Evolutionary conservation across 192 early-diverging fungal species (phyloP).

Genomic region (Podila horticola): DNA sequence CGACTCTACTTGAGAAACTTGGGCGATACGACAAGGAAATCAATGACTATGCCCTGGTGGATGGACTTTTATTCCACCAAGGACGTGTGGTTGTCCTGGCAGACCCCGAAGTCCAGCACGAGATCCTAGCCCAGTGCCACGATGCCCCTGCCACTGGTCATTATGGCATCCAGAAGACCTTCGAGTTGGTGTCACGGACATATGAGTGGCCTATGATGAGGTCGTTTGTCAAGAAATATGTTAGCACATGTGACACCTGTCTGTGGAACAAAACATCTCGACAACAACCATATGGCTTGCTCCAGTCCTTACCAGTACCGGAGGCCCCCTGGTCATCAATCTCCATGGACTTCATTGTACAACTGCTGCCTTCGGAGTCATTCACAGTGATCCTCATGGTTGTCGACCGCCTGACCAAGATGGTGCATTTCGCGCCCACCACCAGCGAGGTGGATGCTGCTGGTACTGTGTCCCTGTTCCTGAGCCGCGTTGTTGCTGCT

Average conservation of each 20-base stretch:
- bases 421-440: slow-evolving; percentile 16
- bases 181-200: slow-evolving; percentile 32
- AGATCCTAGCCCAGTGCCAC: slow-evolving; percentile 37
- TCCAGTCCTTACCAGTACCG: slow-evolving; percentile 42
- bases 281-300: slow-evolving; percentile 47
- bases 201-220: slow-evolving; percentile 53
- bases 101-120: background rate
- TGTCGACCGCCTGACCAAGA: slow-evolving; percentile 56
- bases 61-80: slow-evolving; percentile 18
- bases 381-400: slow-evolving; percentile 55
- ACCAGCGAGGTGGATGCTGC: slow-evolving; percentile 2
- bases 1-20: too few relatives aligned
- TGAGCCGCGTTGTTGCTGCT: too few relatives aligned
- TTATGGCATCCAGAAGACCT: slow-evolving; percentile 46
- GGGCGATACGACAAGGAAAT: too few relatives aligned
- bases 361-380: slow-evolving; percentile 13
- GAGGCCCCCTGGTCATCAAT: slow-evolving; percentile 50
- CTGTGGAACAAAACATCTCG: slow-evolving; percentile 25
- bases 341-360: slow-evolving; percentile 56
- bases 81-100: slow-evolving; percentile 16
- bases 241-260: slow-evolving; percentile 46
- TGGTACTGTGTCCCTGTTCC: too few relatives aligned
- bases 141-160: slow-evolving; percentile 43
- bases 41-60: background rate
- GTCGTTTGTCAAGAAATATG: slow-evolving; percentile 34